Conservation (phyloP, 1,139 yeast genomes). For the Geotrichum restrictum region DNA sequence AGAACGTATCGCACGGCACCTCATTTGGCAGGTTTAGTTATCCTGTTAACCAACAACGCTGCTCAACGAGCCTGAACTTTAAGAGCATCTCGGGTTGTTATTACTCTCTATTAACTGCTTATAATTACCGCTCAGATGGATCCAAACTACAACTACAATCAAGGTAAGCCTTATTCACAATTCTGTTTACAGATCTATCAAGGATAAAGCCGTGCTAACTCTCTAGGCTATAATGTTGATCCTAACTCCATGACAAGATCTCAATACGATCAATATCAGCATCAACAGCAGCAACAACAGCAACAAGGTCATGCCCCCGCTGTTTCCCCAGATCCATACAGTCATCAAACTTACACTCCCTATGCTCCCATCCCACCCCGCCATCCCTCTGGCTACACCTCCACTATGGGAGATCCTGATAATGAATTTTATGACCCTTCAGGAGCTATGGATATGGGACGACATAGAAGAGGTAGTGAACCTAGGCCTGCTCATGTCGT, state of each 20-base stretch:
- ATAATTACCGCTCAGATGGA: too few relatives aligned
- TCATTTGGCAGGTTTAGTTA: too few relatives aligned
- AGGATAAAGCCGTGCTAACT: background rate
- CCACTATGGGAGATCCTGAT: constrained; percentile 7
- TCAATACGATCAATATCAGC: constrained; percentile 8
- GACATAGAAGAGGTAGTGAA: background rate
- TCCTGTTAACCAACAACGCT: too few relatives aligned
- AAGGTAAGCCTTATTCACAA: background rate
- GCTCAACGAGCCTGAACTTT: background rate
- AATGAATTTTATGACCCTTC: constrained; percentile 20
- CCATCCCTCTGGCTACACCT: background rate
- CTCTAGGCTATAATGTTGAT: constrained; percentile 3
- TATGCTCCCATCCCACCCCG: constrained; percentile 1
- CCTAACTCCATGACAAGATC: constrained; percentile 7
- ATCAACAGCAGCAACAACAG: constrained; percentile 1
- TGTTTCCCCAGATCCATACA: background rate
- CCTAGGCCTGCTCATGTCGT: background rate
- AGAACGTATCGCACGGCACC: too few relatives aligned
- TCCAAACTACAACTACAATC: background rate
- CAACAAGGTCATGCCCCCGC: background rate
- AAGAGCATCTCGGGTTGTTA: too few relatives aligned
- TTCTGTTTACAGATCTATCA: background rate
- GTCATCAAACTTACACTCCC: constrained; percentile 9
- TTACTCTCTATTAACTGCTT: too few relatives aligned
- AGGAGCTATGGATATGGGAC: constrained; percentile 3